Conservation (phyloP, 164 flowering plant genomes). For the Tetracentron sinense region DNA sequence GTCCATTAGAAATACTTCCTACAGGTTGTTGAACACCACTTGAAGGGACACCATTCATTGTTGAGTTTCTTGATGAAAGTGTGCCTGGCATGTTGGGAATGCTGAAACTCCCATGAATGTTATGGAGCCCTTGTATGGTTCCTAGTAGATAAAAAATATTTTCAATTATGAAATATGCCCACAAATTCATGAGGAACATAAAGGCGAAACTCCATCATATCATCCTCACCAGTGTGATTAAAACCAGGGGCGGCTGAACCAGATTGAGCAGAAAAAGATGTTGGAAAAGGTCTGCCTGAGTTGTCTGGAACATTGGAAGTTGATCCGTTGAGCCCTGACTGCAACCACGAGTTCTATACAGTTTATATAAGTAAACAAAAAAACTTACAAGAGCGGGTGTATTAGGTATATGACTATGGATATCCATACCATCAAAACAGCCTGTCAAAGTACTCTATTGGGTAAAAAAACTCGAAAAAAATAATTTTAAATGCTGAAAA, state of each 20-base stretch:
- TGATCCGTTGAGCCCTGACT: constrained; percentile 72
- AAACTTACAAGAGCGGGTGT: background rate
- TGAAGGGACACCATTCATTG: constrained; percentile 56
- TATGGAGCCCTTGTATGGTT: constrained; percentile 66
- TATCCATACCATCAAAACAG: background rate
- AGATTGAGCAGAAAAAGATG: constrained; percentile 74
- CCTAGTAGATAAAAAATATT: constrained; percentile 31
- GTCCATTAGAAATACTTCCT: constrained; percentile 74
- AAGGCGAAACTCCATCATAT: constrained; percentile 3
- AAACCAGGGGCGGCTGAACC: constrained; percentile 65
- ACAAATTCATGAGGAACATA: background rate
- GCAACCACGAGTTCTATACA: constrained; percentile 17
- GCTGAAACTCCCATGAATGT: constrained; percentile 72
- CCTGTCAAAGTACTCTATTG: too few species aligned
- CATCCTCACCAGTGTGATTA: constrained; percentile 61
- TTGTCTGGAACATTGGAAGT: constrained; percentile 68
- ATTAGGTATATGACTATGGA: background rate
- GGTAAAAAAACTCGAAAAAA: too few species aligned
- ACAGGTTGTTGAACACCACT: constrained; percentile 73
- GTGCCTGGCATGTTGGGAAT: constrained; percentile 64
- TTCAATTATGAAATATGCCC: background rate
- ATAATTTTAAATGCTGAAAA: too few species aligned
- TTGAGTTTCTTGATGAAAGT: constrained; percentile 66
- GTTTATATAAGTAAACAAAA: too few species aligned
- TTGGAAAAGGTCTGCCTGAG: constrained; percentile 56